Evolutionary conservation across 2,329 filamentous ascomycete species (phyloP).

Genomic region (Calonectria pseudoreteaudii): DNA sequence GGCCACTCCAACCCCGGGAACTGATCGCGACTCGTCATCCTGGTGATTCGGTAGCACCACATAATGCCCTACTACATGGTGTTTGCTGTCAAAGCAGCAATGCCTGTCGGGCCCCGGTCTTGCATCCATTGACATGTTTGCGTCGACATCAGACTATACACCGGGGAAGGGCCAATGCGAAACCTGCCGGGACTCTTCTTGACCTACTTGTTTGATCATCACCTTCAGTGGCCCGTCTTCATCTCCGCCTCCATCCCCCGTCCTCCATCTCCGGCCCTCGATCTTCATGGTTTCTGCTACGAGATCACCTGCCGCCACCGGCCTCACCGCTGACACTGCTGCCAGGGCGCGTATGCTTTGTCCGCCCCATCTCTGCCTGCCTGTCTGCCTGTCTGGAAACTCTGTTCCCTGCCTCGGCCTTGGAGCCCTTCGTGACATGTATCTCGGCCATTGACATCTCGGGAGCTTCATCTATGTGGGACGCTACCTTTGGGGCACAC

Average conservation of each 20-base stretch:
- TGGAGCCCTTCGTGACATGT: conserved; percentile 1
- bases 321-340: conserved; percentile 5
- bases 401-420: background rate
- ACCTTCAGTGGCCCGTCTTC: background rate
- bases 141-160: background rate
- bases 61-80: conserved; percentile 9
- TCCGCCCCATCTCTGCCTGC: background rate
- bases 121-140: conserved; percentile 4
- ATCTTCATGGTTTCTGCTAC: conserved; percentile 2
- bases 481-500: background rate
- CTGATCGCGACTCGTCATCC: conserved; percentile 27
- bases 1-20: conserved; percentile 19
- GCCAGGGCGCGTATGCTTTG: background rate
- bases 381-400: conserved; percentile 3
- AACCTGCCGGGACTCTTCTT: background rate
- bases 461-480: conserved; percentile 11
- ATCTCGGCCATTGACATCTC: conserved; percentile 12
- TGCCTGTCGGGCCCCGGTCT: conserved; percentile 3
- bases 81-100: conserved; percentile 20
- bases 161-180: conserved; percentile 3
- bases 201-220: conserved; percentile 8
- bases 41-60: conserved; percentile 25
- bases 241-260: background rate
- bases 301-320: conserved; percentile 11
- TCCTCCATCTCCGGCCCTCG: conserved; percentile 5